These are phyloP conservation scores for Blepharisma undulans DNA, from an alignment of 169 alveolate species.

Conservation along the genomic window DNA sequence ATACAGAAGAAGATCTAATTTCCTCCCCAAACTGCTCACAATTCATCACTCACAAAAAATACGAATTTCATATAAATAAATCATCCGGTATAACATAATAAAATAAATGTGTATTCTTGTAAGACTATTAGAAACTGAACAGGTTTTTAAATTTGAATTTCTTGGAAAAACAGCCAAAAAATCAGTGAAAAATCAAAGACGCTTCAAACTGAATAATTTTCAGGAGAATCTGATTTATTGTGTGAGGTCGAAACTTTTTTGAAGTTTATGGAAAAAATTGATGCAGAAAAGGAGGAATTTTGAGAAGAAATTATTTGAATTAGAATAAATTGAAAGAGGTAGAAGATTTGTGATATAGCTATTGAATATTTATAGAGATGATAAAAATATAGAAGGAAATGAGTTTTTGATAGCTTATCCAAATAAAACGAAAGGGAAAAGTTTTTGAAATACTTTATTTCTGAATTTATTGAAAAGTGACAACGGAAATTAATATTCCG, in stretches of 20 bases:
- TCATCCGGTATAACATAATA: background rate
- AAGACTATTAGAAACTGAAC: background rate
- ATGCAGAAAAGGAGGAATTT: background rate
- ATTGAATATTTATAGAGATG: background rate
- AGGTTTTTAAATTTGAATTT: background rate
- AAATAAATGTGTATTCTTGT: background rate
- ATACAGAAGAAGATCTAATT: background rate
- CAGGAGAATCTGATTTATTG: background rate
- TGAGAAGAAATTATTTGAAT: background rate
- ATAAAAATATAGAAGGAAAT: background rate
- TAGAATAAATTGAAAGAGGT: background rate
- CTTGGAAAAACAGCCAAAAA: background rate
- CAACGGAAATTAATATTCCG: background rate
- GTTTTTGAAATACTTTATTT: background rate
- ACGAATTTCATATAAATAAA: background rate
- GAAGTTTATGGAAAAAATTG: background rate
- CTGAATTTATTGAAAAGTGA: constrained; percentile 29
- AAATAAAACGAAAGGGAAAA: background rate
- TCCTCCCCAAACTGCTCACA: background rate
- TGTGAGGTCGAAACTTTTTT: background rate
- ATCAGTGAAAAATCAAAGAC: background rate
- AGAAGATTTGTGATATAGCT: background rate
- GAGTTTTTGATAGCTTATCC: background rate
- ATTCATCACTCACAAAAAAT: background rate
- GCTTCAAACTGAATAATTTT: background rate